Evolutionary conservation across 257 asterid species (phyloP).

Genomic region (Solanum pinnatisectum): DNA sequence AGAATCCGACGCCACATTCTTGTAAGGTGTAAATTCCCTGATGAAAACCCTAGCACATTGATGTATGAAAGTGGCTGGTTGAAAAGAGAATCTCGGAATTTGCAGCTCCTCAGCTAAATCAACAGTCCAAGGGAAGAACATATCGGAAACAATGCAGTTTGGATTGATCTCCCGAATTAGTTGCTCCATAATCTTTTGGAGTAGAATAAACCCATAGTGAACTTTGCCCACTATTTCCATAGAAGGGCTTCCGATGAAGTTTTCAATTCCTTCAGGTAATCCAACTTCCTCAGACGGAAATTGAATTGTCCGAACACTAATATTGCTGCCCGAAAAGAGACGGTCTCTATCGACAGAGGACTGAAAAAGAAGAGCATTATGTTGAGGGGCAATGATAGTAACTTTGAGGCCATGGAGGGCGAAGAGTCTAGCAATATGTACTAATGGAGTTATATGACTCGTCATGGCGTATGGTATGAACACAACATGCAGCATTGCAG

Average conservation of each 20-base stretch:
- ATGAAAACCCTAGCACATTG: not conserved
- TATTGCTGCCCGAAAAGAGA: not conserved
- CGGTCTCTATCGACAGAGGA: not conserved
- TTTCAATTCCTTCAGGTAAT: not conserved
- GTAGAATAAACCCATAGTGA: not conserved
- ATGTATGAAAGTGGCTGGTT: not conserved
- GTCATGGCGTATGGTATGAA: not conserved
- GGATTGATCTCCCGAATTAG: not conserved
- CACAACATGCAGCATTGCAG: not conserved
- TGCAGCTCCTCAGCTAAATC: not conserved
- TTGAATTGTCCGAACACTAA: not conserved
- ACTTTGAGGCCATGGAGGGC: not conserved
- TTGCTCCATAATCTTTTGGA: not conserved
- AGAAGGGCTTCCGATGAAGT: not conserved
- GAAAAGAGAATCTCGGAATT: not conserved
- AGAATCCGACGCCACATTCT: not conserved
- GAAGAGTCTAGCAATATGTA: not conserved
- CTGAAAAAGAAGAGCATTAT: not conserved
- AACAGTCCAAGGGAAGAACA: not conserved
- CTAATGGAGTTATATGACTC: not conserved
- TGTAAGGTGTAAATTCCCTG: not conserved
- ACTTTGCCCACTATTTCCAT: not conserved
- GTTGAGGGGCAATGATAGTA: not conserved
- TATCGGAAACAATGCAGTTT: not conserved
- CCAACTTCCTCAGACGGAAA: not conserved